Conservation (phyloP, 768 basidiomycete genomes). For the Coprinopsis marcescibilis region DNA sequence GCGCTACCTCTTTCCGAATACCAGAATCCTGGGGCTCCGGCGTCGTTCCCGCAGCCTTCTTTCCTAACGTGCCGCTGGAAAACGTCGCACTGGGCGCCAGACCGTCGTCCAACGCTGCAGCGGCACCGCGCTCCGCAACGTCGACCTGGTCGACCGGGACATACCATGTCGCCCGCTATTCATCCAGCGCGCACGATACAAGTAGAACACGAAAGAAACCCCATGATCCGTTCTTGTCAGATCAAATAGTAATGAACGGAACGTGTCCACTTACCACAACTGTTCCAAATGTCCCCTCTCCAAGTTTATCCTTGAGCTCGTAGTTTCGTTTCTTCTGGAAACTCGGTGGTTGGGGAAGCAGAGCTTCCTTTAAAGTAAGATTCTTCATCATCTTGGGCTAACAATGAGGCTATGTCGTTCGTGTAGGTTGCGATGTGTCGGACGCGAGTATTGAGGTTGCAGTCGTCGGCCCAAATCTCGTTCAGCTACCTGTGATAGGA, state of each 20-base stretch:
- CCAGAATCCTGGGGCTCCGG: conserved; percentile 20
- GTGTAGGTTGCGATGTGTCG: no score
- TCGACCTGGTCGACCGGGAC: conserved; percentile 57
- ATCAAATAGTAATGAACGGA: no score
- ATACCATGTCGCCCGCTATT: conserved; percentile 70
- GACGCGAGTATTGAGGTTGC: no score
- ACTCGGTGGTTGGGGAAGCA: conserved; percentile 80
- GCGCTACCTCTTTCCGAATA: conserved; percentile 66
- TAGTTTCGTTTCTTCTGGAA: conserved; percentile 84
- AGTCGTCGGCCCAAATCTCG: no score
- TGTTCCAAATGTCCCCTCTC: conserved; percentile 85
- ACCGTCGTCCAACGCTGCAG: conserved; percentile 30
- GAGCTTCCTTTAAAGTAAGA: conserved; percentile 43
- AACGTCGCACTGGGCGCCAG: conserved; percentile 12
- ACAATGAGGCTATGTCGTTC: neutral
- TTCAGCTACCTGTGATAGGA: no score
- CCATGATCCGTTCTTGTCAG: neutral
- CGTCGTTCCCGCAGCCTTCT: conserved; percentile 16
- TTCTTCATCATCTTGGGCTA: conserved; percentile 30
- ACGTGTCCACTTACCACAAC: conserved; percentile 57
- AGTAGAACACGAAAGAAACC: neutral
- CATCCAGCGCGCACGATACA: conserved; percentile 5
- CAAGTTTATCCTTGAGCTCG: conserved; percentile 66
- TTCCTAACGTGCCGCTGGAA: conserved; percentile 18
- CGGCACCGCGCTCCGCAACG: conserved; percentile 55